phyloP scores from a whole-genome alignment of 495 filamentous ascomycete genomes.

The Clohesyomyces aquaticus region DNA sequence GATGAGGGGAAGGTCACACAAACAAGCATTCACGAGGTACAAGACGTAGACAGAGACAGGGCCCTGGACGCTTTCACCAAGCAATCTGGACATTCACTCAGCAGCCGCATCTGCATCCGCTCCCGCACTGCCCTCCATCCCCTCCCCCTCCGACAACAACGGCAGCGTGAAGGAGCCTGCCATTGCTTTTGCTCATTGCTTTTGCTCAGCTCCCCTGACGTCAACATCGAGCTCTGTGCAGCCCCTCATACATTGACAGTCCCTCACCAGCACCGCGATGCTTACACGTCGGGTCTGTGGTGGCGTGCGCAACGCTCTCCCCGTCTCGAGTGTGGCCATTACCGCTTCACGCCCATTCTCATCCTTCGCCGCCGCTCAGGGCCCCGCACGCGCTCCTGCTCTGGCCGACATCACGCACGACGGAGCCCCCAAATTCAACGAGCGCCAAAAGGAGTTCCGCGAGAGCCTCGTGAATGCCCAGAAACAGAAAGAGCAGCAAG shows the following conservation, averaged over 20 bases:
- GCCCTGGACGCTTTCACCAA: background rate
- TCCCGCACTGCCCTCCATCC: background rate
- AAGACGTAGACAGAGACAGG: conserved; percentile 21
- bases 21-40: conserved; percentile 11
- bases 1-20: conserved; percentile 37
- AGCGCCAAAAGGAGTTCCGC: conserved; percentile 82
- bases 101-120: conserved; percentile 2
- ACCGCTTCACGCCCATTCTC: conserved; percentile 34
- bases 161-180: background rate
- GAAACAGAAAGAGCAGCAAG: conserved; percentile 76
- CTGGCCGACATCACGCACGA: conserved; percentile 80
- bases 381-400: conserved; percentile 64
- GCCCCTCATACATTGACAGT: background rate
- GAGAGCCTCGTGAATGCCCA: conserved; percentile 75
- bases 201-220: conserved; percentile 28
- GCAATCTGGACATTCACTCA: no score
- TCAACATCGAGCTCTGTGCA: conserved; percentile 23
- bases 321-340: conserved; percentile 15
- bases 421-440: conserved; percentile 72
- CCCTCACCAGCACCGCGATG: conserved; percentile 18
- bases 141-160: conserved; percentile 1
- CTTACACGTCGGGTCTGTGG: conserved; percentile 29
- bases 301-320: conserved; percentile 28
- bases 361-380: conserved; percentile 28
- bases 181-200: no score